Conservation (phyloP, 1,284 basidiomycete genomes). For the Trichosporon coremiiforme region DNA sequence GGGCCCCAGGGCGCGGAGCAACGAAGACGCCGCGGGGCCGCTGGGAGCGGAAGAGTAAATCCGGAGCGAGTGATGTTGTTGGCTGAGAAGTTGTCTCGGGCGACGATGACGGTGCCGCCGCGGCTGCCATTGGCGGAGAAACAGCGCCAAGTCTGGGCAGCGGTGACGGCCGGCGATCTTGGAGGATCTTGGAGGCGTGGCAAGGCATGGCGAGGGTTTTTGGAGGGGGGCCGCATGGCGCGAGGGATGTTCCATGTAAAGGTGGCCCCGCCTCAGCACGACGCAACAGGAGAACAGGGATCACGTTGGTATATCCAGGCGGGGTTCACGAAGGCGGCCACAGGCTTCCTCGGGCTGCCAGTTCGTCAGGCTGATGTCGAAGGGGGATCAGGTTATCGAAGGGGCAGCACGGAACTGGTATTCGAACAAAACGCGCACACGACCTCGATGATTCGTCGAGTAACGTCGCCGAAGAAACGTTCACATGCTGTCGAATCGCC, state of each 20-base stretch:
- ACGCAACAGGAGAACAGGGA: not conserved
- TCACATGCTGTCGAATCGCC: not conserved
- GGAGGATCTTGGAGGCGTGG: not conserved
- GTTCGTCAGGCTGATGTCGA: not conserved
- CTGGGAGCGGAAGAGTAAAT: not conserved
- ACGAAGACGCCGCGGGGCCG: not conserved
- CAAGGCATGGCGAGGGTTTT: too few relatives aligned
- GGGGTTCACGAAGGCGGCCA: not conserved
- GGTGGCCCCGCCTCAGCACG: not conserved
- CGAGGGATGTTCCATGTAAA: not conserved
- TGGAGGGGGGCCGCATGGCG: not conserved
- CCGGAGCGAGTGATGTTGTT: not conserved
- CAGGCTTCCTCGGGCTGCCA: too few relatives aligned
- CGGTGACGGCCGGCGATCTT: not conserved
- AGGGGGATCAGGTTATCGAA: too few relatives aligned
- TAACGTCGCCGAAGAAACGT: not conserved
- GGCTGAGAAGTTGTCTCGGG: not conserved
- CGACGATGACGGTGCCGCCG: too few relatives aligned
- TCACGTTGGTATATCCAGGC: not conserved
- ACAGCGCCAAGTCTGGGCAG: not conserved
- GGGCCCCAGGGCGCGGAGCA: too few relatives aligned
- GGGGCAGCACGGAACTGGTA: not conserved
- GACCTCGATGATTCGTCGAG: not conserved
- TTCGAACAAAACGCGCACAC: not conserved
- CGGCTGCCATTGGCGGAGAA: not conserved